These are phyloP conservation scores for Trichoderma sp. DNA, from an alignment of 2,329 filamentous ascomycete genomes.

Conservation along the genomic window DNA sequence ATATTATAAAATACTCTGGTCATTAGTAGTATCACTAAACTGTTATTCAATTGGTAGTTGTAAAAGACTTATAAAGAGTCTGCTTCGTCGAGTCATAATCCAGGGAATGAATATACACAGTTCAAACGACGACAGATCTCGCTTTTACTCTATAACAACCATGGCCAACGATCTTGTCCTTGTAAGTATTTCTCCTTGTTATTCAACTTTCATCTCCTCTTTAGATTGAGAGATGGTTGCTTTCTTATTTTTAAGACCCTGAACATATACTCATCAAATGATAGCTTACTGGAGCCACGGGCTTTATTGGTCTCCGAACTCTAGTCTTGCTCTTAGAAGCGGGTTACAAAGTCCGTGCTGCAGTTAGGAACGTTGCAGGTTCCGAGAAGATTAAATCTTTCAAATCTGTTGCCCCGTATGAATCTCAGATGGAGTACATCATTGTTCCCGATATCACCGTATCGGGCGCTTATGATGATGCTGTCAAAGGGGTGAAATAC, in stretches of 20 bases:
- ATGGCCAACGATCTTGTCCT: constrained; percentile 23
- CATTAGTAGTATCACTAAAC: background rate
- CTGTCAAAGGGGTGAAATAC: constrained; percentile 41
- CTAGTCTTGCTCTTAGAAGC: constrained; percentile 34
- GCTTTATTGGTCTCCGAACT: constrained; percentile 38
- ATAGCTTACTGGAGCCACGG: constrained; percentile 38
- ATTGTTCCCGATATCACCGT: constrained; percentile 45
- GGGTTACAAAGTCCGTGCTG: constrained; percentile 38
- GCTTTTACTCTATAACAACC: background rate
- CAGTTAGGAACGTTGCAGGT: constrained; percentile 35
- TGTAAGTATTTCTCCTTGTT: background rate
- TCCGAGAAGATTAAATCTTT: constrained; percentile 29
- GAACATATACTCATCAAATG: background rate
- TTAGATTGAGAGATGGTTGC: background rate
- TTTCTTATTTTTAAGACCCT: background rate
- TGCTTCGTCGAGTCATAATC: background rate
- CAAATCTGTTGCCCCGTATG: background rate
- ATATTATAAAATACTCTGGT: background rate
- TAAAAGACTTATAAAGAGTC: background rate
- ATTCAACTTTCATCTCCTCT: background rate
- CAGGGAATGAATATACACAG: background rate
- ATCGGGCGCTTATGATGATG: constrained; percentile 46
- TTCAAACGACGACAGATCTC: background rate
- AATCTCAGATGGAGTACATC: constrained; percentile 33
- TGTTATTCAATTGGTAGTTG: background rate